phyloP scores from a whole-genome alignment of 2,329 filamentous ascomycete species.

The Apiospora arundinis region DNA sequence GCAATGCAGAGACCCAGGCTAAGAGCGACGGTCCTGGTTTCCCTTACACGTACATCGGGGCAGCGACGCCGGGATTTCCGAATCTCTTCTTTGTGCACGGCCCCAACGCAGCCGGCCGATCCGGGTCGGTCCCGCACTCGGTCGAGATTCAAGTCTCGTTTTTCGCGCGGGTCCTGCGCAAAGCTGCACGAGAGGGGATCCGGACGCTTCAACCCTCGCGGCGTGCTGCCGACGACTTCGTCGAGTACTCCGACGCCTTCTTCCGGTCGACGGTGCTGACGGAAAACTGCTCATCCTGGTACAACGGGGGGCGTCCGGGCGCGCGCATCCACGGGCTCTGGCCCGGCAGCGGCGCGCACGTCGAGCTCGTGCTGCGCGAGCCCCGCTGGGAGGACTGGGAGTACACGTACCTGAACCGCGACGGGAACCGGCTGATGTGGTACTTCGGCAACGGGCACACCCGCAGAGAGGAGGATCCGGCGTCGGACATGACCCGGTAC shows the following conservation, averaged over 20 bases:
- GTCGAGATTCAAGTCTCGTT: slow-evolving; percentile 71
- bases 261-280: slow-evolving; percentile 61
- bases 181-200: slow-evolving; percentile 70
- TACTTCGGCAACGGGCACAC: slow-evolving; percentile 74
- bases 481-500: slow-evolving; percentile 69
- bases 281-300: slow-evolving; percentile 74
- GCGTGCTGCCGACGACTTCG: slow-evolving; percentile 68
- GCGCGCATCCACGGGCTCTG: slow-evolving; percentile 71
- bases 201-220: slow-evolving; percentile 63
- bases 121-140: slow-evolving; percentile 71
- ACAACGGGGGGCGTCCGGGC: slow-evolving; percentile 69
- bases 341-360: slow-evolving; percentile 70
- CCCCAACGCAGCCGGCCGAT: slow-evolving; percentile 63
- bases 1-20: slow-evolving; percentile 33
- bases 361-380: slow-evolving; percentile 62
- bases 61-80: slow-evolving; percentile 69
- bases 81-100: slow-evolving; percentile 72
- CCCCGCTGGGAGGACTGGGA: slow-evolving; percentile 64
- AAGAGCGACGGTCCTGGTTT: slow-evolving; percentile 61
- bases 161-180: slow-evolving; percentile 71
- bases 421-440: slow-evolving; percentile 62
- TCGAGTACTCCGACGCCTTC: slow-evolving; percentile 63
- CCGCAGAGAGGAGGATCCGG: slow-evolving; percentile 59
- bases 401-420: slow-evolving; percentile 51
- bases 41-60: slow-evolving; percentile 71